phyloP scores from a whole-genome alignment of 202 grass and related monocot species.

The Carex arenaria region DNA sequence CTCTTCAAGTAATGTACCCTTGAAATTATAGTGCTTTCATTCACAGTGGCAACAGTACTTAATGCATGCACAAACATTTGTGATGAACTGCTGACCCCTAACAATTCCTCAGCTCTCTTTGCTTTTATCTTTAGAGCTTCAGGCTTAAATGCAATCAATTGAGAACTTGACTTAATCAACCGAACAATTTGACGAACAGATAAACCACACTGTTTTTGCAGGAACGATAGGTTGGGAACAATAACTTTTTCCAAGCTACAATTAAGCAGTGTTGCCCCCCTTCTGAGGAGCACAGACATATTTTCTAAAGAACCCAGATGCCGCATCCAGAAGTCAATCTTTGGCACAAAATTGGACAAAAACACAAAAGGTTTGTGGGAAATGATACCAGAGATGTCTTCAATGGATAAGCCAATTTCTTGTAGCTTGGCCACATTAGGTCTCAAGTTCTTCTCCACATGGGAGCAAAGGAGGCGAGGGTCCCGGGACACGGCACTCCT shows the following conservation, averaged over 20 bases:
- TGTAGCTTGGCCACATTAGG: conserved; percentile 19
- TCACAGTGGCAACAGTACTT: not conserved
- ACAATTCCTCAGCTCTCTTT: not conserved
- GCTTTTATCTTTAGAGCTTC: not conserved
- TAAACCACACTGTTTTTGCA: not conserved
- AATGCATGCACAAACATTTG: not conserved
- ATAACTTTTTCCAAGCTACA: no score
- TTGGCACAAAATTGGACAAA: not conserved
- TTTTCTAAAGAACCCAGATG: not conserved
- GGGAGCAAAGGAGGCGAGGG: conserved; percentile 6
- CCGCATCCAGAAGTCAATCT: not conserved
- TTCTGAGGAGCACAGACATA: not conserved
- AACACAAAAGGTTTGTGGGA: accelerated
- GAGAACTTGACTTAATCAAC: not conserved
- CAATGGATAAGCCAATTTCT: conserved; percentile 13
- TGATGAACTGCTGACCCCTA: not conserved
- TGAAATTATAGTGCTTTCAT: not conserved
- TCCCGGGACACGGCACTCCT: not conserved
- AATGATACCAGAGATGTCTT: conserved; percentile 26
- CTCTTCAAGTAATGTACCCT: not conserved
- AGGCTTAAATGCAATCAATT: not conserved
- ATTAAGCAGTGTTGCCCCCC: not conserved
- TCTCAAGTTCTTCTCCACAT: conserved; percentile 21
- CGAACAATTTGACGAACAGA: not conserved
- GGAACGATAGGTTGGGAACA: no score